phyloP scores from a whole-genome alignment of 306 rosid species.

The Acacia acuminata region DNA sequence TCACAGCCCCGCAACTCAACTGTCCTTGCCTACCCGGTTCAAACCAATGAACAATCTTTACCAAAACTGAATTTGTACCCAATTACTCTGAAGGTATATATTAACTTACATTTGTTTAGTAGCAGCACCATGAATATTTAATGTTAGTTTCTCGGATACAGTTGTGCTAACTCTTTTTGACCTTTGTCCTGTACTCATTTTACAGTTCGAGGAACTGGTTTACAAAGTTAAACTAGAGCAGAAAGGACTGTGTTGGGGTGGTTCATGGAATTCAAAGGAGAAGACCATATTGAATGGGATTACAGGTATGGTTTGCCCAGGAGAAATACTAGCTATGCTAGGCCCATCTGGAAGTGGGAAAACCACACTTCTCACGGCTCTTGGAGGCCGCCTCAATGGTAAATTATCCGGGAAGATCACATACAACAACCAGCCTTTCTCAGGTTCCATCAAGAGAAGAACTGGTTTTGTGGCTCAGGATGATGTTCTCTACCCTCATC shows the following conservation, averaged over 20 bases:
- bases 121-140: slow-evolving; percentile 16
- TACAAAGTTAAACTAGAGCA: slow-evolving; percentile 82
- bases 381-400: slow-evolving; percentile 83
- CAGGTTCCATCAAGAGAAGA: slow-evolving; percentile 73
- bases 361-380: slow-evolving; percentile 92
- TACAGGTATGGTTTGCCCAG: slow-evolving; percentile 84
- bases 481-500: slow-evolving; percentile 87
- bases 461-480: slow-evolving; percentile 97
- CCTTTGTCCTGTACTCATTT: slow-evolving; percentile 14
- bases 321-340: slow-evolving; percentile 92
- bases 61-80: slow-evolving; percentile 68
- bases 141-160: background rate
- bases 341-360: slow-evolving; percentile 99
- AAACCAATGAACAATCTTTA: slow-evolving; percentile 49
- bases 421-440: slow-evolving; percentile 77
- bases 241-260: slow-evolving; percentile 50
- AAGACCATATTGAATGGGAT: slow-evolving; percentile 78
- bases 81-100: slow-evolving; percentile 73
- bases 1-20: slow-evolving; percentile 46
- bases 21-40: slow-evolving; percentile 51
- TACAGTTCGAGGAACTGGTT: slow-evolving; percentile 89
- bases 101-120: slow-evolving; percentile 24
- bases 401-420: slow-evolving; percentile 80
- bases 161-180: slow-evolving; percentile 20
- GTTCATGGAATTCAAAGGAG: slow-evolving; percentile 54